Base-by-base conservation (phyloP, 2,329 filamentous ascomycete genomes). In the Massarina eburnea region DNA sequence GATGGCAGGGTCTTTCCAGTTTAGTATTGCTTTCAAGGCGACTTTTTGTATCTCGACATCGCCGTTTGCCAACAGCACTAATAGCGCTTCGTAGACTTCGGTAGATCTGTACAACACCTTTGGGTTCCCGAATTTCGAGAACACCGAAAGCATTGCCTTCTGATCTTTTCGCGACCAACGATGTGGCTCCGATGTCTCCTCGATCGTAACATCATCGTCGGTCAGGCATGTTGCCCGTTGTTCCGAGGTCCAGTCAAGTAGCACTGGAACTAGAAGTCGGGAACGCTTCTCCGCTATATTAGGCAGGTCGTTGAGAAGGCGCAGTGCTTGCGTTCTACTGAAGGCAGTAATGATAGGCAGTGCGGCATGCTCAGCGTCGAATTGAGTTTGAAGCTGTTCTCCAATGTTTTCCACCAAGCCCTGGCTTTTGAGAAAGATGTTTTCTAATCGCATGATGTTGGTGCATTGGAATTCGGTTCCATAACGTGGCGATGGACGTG, bases 41-140 rank as follows among this genome's bases (percentile, higher is more conserved):
- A 86, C 82, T 55, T 87, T 92, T 67, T 99, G 94, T 14, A 96
- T 82, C 55, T 96, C 92, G 3, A 85, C 79, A 63, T 99, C 94
- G 59, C 94, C 94, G 64, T 96, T 96, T 34, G 85, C 82, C 54
- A 96, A 76, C 18, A 96, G 78, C 24, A 80, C 77, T 15, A 96
- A 74, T 19, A 97, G 76, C 14, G 89, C 84, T 7, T 81, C 73
- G 59, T 91, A 88, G 0, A 96, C 91, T 44, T 89, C 84, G 8
- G 83, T 76, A 24, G 87, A 81, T 60, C 84, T 87, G 69, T 84
- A 97, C 3, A 99, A 75, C 1, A 91, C 90, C 59, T 80, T 88
- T 0, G 94, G 90, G 62, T 99, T 99, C 39, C 80, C 75, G 63
- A 97, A 97, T 51, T 91, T 84, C 0, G 88, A 81, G 62, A 99